A percentile compares a stretch with the other conserved stretches of the same genome.
phyloP scores from a whole-genome alignment of 306 rosid species.

The Benincasa hispida region DNA sequence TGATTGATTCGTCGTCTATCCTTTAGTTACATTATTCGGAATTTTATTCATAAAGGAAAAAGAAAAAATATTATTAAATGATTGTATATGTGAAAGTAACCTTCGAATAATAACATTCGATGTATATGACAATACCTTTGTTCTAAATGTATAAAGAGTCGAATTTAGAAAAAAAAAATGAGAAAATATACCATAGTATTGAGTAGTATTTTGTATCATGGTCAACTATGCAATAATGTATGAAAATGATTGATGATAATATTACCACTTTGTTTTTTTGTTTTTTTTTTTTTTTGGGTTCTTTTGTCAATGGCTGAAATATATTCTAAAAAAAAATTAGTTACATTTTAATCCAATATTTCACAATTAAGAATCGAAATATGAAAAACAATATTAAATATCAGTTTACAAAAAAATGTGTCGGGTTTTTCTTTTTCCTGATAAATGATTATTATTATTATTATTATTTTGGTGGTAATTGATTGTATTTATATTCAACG shows the following conservation, averaged over 20 bases:
- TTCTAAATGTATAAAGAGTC: not conserved
- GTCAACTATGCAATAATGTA: not conserved
- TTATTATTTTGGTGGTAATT: no score
- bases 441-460: no score
- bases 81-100: not conserved
- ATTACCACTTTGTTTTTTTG: not conserved
- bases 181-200: no score
- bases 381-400: no score
- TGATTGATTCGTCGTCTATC: not conserved
- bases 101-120: not conserved
- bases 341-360: no score
- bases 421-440: no score
- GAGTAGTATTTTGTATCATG: not conserved
- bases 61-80: not conserved
- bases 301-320: not conserved
- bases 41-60: not conserved
- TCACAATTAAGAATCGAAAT: no score
- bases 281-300: not conserved
- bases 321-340: not conserved
- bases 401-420: no score
- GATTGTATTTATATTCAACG: no score
- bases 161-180: not conserved
- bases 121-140: not conserved
- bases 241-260: not conserved
- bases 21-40: not conserved